Conservation (phyloP, 2,329 filamentous ascomycete species). For the Ceratocystis cacaofunesta region DNA sequence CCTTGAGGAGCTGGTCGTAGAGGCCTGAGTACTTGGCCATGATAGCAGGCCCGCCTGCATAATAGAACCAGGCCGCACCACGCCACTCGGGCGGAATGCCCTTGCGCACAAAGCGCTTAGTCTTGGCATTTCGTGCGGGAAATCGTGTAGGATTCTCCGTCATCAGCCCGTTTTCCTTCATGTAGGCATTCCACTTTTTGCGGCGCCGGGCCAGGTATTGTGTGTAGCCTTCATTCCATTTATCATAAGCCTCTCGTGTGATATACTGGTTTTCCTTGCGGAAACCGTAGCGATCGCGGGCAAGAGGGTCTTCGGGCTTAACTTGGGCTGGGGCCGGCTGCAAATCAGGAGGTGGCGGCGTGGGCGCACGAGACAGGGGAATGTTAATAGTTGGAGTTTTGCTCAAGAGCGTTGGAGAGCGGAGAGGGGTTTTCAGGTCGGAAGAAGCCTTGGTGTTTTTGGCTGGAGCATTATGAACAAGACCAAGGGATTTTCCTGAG, state of each 20-base stretch:
- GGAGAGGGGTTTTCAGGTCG: slow-evolving; percentile 8
- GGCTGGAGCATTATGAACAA: neutral
- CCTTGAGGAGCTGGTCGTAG: slow-evolving; percentile 55
- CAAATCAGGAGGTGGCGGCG: slow-evolving; percentile 18
- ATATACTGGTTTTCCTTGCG: slow-evolving; percentile 75
- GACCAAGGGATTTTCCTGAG: slow-evolving; percentile 36
- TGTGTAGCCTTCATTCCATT: slow-evolving; percentile 63
- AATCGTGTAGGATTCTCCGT: slow-evolving; percentile 61
- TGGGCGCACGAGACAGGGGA: slow-evolving; percentile 16
- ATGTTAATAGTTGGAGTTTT: slow-evolving; percentile 14
- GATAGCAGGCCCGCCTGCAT: slow-evolving; percentile 72
- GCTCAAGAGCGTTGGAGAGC: slow-evolving; percentile 14
- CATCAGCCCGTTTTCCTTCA: slow-evolving; percentile 61
- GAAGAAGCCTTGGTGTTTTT: neutral
- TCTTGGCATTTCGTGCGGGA: slow-evolving; percentile 63
- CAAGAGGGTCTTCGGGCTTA: slow-evolving; percentile 34
- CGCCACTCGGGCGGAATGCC: slow-evolving; percentile 88
- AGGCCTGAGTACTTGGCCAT: slow-evolving; percentile 60
- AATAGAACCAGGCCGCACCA: slow-evolving; percentile 95
- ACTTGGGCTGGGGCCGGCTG: slow-evolving; percentile 23
- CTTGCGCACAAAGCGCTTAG: slow-evolving; percentile 82
- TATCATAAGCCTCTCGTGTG: slow-evolving; percentile 60
- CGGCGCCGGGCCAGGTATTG: slow-evolving; percentile 59
- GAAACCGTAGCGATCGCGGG: slow-evolving; percentile 78
- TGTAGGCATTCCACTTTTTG: slow-evolving; percentile 67